Evolutionary conservation across 2,329 filamentous ascomycete genomes (phyloP), one percentile per base, ranked within the genome.

Genomic region (Neopestalotiopsis rosae): DNA sequence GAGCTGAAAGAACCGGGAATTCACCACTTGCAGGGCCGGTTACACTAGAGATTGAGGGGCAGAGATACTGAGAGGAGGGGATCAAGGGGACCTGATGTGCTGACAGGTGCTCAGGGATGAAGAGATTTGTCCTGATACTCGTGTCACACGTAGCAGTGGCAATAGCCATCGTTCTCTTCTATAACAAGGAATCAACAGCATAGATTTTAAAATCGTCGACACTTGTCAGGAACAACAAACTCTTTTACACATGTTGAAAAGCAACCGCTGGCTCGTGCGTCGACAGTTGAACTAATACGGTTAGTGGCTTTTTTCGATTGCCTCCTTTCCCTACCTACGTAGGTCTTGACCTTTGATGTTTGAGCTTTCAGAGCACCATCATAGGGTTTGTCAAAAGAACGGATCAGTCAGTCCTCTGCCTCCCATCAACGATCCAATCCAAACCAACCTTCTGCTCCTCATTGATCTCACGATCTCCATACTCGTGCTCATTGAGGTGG

Each of bases 221-320:
- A 52, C 45, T 14, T 52, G 45, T n/a, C 20, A 52, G 45, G n/a
- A 52, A 52, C 45, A 52, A n/a, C 9, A 28, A 28, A 28, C 24
- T 28, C 24, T 38, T 10, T 7, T 38, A 5, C 34, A 38, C 34
- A 38, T 38, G 34, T 10, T 38, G 34, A 38, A 38, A 10, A 62
- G 34, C n/a, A 40, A 62, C 59, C 59, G 30, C 59, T 62, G 59
- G 59, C 59, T 62, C 59, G 59, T 62, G 59, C 59, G 20, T 13
- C 20, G 17, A 20, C 59, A 17, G 9, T 14, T 62, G 32, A 30
- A 62, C 59, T 14, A 40, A 62, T 34, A 34, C 59, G 32, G 59
- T 62, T 62, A 62, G 59, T 20, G 59, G 59, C 7, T 38, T 62
- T 62, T 30, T 62, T 5, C 20, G 14, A 30, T 34, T 62, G 34